Base-by-base conservation (phyloP, 495 filamentous ascomycete genomes). In the Penicillium odoratum region DNA sequence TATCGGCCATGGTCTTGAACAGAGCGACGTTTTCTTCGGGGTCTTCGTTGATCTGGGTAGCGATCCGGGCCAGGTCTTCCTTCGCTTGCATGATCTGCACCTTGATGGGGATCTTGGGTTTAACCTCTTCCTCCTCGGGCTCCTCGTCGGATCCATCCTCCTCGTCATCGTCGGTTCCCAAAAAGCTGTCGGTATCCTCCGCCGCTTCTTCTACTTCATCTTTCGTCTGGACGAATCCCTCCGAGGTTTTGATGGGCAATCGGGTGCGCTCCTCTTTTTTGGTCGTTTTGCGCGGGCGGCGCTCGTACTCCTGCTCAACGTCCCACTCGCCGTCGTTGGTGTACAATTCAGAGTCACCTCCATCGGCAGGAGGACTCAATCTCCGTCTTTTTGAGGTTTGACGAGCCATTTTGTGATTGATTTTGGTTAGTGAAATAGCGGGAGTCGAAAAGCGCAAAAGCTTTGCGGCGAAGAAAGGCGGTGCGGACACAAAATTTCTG, bases 291-390 rank as follows among this genome's bases (percentile, higher is more conserved):
- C 91, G 81, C 28, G 88, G 86, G 60, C 82, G 84, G 42, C 81
- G 81, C 73, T 96, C 93, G 78, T 98, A 98, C 64, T 88, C 85
- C 62, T 97, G 88, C 73, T 98, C 94, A 47, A 96, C 80, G 68
- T 96, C 83, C 94, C 94, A 97, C 68, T 81, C 74, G 40, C 78
- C 71, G 52, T 76, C 80, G 51, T 69, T 69, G 56, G 55, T 63
- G 62, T 71, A 68, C 48, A 78, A 78, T 30, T 77, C 73, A 52
- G 56, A 68, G 42, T 71, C 18, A 16, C 67, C 5, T 74, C 68
- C 48, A 69, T 72, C 75, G 1, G 58, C 70, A 30, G 83, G 75
- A 50, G 84, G 83, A 48, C 79, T 85, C 9, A 87, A 57, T 48
- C 77, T 78, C 53, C 81, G 76, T 57, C 83, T 66, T 66, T 88